phyloP scores from a whole-genome alignment of 179 eudicot genomes.

The Silene vulgaris region DNA sequence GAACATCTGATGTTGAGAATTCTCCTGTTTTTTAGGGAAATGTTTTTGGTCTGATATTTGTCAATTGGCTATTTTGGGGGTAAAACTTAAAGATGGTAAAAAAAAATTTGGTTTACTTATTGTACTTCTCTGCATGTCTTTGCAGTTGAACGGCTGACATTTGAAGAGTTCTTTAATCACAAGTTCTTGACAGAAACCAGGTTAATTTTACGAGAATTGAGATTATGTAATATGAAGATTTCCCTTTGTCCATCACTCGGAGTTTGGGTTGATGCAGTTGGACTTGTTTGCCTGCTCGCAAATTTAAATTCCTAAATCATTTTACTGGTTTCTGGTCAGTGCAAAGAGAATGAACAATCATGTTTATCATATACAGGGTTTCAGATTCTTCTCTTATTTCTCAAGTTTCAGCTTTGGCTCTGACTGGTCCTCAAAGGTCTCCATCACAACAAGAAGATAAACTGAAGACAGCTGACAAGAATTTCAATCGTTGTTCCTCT shows the following conservation, averaged over 20 bases:
- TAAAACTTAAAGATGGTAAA: background rate
- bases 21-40: background rate
- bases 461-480: constrained; percentile 21
- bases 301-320: background rate
- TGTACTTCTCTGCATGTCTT: constrained; percentile 18
- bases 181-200: constrained; percentile 36
- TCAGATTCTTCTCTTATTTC: constrained; percentile 21
- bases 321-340: background rate
- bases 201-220: constrained; percentile 21
- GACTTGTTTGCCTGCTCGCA: constrained; percentile 8
- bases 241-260: constrained; percentile 2
- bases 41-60: background rate
- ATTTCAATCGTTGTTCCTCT: constrained; percentile 7
- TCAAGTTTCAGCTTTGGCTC: constrained; percentile 23
- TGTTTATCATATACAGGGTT: constrained; percentile 30
- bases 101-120: constrained; percentile 13
- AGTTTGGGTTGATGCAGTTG: background rate
- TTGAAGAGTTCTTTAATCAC: constrained; percentile 55
- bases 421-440: constrained; percentile 19
- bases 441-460: constrained; percentile 20
- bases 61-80: background rate
- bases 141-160: constrained; percentile 59
- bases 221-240: too few relatives aligned
- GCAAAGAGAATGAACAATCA: constrained; percentile 10
- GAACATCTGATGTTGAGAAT: background rate